Evolutionary conservation across 345 rosid genomes (phyloP).

Genomic region (Rhodomyrtus tomentosa): DNA sequence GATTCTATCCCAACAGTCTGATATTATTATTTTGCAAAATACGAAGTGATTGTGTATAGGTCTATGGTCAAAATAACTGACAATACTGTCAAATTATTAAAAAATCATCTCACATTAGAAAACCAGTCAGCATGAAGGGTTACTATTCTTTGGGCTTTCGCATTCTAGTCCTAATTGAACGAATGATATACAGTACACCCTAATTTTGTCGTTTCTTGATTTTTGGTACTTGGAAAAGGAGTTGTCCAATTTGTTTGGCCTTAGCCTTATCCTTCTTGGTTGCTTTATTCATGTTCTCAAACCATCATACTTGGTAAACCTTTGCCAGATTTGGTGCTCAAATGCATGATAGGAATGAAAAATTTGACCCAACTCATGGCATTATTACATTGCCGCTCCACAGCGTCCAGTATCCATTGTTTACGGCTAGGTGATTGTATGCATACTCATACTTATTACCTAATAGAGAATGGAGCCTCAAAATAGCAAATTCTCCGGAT

Average conservation of each 20-base stretch:
- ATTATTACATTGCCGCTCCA: not conserved
- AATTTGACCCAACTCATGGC: not conserved
- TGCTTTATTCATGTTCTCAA: not conserved
- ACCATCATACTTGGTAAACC: not conserved
- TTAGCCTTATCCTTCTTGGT: not conserved
- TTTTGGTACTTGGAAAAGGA: not conserved
- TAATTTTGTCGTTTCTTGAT: not conserved
- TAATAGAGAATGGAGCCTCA: not conserved
- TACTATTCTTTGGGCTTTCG: no score
- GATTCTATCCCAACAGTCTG: no score
- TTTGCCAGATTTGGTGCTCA: not conserved
- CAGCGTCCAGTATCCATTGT: not conserved
- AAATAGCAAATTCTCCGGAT: not conserved
- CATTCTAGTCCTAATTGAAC: not conserved
- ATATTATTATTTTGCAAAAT: no score
- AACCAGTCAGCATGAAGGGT: no score
- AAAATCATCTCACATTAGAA: no score
- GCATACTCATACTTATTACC: not conserved
- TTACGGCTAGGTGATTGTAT: not conserved
- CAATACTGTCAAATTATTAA: no score
- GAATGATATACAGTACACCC: not conserved
- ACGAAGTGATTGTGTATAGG: no score
- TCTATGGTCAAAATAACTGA: no score
- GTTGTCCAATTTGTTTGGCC: not conserved
- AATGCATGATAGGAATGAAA: not conserved